Base-by-base conservation (phyloP, 1,284 basidiomycete species). In the Boletus sp. region DNA sequence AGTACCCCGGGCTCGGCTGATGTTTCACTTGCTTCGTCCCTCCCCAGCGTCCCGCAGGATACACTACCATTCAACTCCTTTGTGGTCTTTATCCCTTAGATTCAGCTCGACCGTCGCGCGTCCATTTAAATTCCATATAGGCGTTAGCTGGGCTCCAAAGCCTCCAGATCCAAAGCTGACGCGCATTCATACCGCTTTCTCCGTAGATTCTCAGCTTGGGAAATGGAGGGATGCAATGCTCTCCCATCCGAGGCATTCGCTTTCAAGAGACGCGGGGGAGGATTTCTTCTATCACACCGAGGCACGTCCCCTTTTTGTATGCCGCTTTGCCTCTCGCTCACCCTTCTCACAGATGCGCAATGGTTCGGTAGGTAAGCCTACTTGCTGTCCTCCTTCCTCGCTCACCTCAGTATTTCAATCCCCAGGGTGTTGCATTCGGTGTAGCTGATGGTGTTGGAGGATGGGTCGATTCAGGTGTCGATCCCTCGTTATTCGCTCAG, bases 251-350 rank as follows among this genome's bases (percentile, higher is more conserved):
- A 85, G 79, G 67, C 72, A 68, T 48, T 73, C 73, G n/a, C 69
- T 59, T 53, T 81, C 76, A 57, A 77, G 64, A 53, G 78, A 84
- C 55, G 80, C 87, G 8, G 88, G 89, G 27, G 89, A 94, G 67
- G 91, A 92, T 69, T 92, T 92, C 72, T 89, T 89, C 69, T 92
- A 83, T 65, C 78, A 91, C 2, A 85, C 90, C 75, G 76, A 88
- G 74, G 89, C 88, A 65, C 66, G 85, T 76, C 46, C 47, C 37
- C 15, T 41, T 22, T 42, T 12, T 37, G 6, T 18, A 22, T 49
- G 9, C 18, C 11, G 3, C n/a, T 27, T 46, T 35, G 18, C 20
- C 31, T 51, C 48, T 42, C 16, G 45, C 54, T 64, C 53, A 59
- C 44, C 37, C 49, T 41, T 39, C 42, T 12, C 55, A 27, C 41